These are phyloP conservation scores for Solanum megistacrolobum DNA, from an alignment of 257 asterid species.

Conservation along the genomic window DNA sequence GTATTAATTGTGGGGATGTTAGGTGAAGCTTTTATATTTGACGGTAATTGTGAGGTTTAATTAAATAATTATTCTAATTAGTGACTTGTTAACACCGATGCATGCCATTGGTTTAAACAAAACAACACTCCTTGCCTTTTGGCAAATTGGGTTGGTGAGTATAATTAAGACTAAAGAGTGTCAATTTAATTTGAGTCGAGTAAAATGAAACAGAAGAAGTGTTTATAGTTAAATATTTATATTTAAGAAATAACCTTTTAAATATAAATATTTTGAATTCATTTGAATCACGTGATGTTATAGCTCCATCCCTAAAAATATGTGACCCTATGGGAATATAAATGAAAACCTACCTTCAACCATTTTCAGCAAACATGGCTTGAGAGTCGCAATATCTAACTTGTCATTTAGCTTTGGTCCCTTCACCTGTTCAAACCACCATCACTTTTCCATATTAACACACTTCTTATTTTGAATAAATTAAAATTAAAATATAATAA, in stretches of 20 bases:
- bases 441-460: neutral
- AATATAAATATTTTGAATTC: neutral
- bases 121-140: neutral
- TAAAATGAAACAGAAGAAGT: no score
- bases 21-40: neutral
- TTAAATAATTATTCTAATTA: neutral
- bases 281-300: neutral
- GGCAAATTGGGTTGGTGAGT: neutral
- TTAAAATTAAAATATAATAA: neutral
- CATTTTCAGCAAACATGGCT: slow-evolving; percentile 83
- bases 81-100: neutral
- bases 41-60: neutral
- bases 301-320: neutral
- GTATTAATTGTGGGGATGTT: neutral
- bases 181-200: neutral
- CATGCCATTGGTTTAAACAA: neutral
- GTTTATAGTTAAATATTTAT: neutral
- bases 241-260: neutral
- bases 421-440: slow-evolving; percentile 42
- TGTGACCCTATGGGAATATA: neutral
- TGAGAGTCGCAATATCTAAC: slow-evolving; percentile 62
- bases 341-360: slow-evolving; percentile 78
- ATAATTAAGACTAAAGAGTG: neutral
- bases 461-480: neutral
- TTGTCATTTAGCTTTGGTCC: slow-evolving; percentile 74